Evolutionary conservation across 192 early-diverging fungal species (phyloP), one percentile per base, ranked within the genome.

Genomic region (Entophlyctis luteolus): DNA sequence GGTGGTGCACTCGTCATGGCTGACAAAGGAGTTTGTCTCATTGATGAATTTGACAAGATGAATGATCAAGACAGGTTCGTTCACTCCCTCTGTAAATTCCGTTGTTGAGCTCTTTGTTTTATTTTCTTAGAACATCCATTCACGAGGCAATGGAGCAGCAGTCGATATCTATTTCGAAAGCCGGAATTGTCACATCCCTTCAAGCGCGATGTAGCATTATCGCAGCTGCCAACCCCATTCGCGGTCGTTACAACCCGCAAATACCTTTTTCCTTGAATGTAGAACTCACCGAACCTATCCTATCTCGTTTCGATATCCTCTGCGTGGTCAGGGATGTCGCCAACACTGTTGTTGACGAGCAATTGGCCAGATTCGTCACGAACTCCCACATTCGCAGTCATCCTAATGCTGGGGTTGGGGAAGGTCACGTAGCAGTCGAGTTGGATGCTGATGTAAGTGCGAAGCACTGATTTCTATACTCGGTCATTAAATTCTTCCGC

Each of bases 301-400:
- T 99, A 68, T 99, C 96, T 25, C 94, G 96, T 72, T 98, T 98
- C 62, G 96, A 98, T 78, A 85, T 95, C 1, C 83, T 99, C 0
- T 96, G 93, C 72, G 96, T 99, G 6, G 94, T 99, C 28, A 87
- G 92, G 65, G 96, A 99, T 78, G 84, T 83, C 48, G 88, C 94
- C 47, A 90, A 99, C 60, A 92, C 94, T 0, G 82, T 91, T n/a
- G 74, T 81, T 46, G 96, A 99, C 74, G 91, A 94, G 66, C 79
- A 87, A 55, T 81, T 99, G 10, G 96, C 93, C 45, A 85, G 88
- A 54, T 96, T 96, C 81, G 96, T 99, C 18, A 88, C 97, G 54
- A 87, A 89, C 72, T 91, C 88, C 72, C 96, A 99, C 73, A 89
- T 91, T 55, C 81, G 89, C 31, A 92, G 91, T 38, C 96, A 99